Conservation (phyloP, 2,329 filamentous ascomycete species). For the Diaporthe sp. region DNA sequence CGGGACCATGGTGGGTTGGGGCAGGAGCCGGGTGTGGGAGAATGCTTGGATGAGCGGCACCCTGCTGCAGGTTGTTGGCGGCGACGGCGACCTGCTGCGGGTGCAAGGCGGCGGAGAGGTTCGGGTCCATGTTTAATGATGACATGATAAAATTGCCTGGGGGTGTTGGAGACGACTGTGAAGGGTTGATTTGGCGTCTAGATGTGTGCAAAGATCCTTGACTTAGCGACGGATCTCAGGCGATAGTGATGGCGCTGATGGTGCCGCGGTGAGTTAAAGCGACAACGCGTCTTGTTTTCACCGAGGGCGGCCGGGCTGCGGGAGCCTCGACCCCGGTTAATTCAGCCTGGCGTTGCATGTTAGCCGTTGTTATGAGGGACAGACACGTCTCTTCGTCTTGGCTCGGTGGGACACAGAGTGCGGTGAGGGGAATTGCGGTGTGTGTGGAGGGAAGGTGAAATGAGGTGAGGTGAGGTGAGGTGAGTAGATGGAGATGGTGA, state of each 20-base stretch:
- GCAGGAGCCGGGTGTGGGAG: conserved; percentile 23
- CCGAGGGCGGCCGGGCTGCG: conserved; percentile 4
- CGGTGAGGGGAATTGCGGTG: neutral
- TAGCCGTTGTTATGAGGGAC: neutral
- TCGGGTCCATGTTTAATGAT: conserved; percentile 35
- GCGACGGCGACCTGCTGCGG: conserved; percentile 37
- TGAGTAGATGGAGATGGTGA: neutral
- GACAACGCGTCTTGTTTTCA: neutral
- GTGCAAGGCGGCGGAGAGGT: conserved; percentile 32
- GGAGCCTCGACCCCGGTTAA: conserved; percentile 7
- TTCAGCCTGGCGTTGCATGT: conserved; percentile 25
- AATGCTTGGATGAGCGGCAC: conserved; percentile 17
- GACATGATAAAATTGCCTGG: neutral
- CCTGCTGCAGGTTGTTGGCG: conserved; percentile 36
- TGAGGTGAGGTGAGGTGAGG: neutral
- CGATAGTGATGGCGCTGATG: neutral
- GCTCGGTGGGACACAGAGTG: neutral
- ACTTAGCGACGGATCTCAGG: neutral
- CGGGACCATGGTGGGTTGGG: conserved; percentile 32
- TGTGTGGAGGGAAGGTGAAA: neutral
- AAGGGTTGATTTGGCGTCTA: neutral
- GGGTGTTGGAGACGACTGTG: neutral
- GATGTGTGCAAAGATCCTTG: neutral
- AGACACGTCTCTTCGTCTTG: neutral
- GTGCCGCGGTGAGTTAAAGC: neutral